Conservation (phyloP, 768 basidiomycete genomes). For the Tremella mesenterica region DNA sequence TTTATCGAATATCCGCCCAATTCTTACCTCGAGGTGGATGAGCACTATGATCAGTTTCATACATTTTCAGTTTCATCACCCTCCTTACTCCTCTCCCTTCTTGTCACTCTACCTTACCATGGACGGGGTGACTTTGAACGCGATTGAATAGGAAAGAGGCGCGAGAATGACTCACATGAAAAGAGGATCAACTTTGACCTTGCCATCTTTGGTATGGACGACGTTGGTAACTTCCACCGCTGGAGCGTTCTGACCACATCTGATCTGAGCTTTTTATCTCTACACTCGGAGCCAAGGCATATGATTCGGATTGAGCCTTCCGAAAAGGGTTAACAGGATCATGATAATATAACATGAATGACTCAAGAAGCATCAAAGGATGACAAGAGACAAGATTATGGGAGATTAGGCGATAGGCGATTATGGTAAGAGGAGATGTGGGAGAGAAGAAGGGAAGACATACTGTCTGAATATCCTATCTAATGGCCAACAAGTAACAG, state of each 20-base stretch:
- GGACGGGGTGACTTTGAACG: too few relatives aligned
- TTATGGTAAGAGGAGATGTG: not conserved
- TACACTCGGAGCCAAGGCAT: not conserved
- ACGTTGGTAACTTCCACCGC: conserved; percentile 36
- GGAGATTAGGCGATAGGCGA: too few relatives aligned
- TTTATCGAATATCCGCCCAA: conserved; percentile 23
- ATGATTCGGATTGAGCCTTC: too few relatives aligned
- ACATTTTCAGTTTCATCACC: not conserved
- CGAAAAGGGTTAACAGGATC: too few relatives aligned
- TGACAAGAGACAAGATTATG: too few relatives aligned
- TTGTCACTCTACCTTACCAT: too few relatives aligned
- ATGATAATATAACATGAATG: too few relatives aligned
- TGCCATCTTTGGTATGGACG: conserved; percentile 2
- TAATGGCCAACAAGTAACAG: conserved; percentile 40
- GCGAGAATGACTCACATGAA: conserved; percentile 20
- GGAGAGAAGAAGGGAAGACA: conserved; percentile 9
- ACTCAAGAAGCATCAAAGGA: too few relatives aligned
- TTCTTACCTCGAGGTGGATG: conserved; percentile 27
- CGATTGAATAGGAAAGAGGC: not conserved
- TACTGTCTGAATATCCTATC: conserved; percentile 41
- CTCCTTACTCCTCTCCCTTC: too few relatives aligned
- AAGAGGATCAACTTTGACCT: conserved; percentile 16
- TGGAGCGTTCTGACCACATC: conserved; percentile 26
- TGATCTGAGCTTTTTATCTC: not conserved
- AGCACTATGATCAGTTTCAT: conserved; percentile 5